Evolutionary conservation across 768 basidiomycete species (phyloP).

Genomic region (Boletus reticuloceps): DNA sequence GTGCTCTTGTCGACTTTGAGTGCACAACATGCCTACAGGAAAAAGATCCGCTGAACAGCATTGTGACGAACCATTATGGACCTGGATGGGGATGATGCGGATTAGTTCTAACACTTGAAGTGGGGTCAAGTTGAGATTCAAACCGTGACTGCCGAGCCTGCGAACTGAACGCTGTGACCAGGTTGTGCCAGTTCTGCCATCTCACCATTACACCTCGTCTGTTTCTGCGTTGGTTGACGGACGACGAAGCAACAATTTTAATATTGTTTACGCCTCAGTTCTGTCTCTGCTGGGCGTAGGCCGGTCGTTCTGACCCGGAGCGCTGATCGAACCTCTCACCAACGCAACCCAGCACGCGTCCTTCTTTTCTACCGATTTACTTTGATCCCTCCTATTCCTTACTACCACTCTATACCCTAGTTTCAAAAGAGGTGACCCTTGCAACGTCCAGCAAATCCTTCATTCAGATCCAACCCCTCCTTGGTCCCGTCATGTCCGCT

Average conservation of each 20-base stretch:
- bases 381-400: constrained; percentile 23
- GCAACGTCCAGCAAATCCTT: constrained; percentile 14
- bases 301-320: constrained; percentile 31
- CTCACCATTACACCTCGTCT: constrained; percentile 10
- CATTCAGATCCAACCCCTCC: constrained; percentile 17
- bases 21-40: too few relatives aligned
- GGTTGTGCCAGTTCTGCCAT: constrained; percentile 1
- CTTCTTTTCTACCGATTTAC: constrained; percentile 35
- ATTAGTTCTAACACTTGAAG: too few relatives aligned
- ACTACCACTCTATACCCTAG: constrained; percentile 27
- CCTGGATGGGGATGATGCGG: neutral
- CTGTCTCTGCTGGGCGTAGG: constrained; percentile 27
- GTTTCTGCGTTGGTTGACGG: constrained; percentile 36
- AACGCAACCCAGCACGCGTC: constrained; percentile 35
- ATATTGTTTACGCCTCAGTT: constrained; percentile 29
- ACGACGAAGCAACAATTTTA: constrained; percentile 29
- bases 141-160: constrained; percentile 37
- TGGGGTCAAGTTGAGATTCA: constrained; percentile 37
- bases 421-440: constrained; percentile 19
- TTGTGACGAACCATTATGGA: too few relatives aligned
- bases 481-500: constrained; percentile 41
- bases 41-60: too few relatives aligned
- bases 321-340: constrained; percentile 35
- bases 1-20: too few relatives aligned
- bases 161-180: constrained; percentile 25